Evolutionary conservation across 1,284 basidiomycete genomes (phyloP).

Genomic region (Ustilago cynodontis): DNA sequence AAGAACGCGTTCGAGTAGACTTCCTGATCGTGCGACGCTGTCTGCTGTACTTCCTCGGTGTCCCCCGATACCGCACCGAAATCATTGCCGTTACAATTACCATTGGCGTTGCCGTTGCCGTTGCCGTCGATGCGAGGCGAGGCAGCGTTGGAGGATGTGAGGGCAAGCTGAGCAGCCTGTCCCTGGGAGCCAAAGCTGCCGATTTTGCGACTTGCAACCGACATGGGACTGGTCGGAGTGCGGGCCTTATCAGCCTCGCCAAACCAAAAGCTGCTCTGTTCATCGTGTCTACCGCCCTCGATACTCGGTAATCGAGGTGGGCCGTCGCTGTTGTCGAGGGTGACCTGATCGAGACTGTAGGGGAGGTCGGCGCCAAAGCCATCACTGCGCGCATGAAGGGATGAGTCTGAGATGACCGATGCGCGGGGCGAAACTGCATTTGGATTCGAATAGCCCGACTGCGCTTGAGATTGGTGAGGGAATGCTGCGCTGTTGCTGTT

Average conservation of each 20-base stretch:
- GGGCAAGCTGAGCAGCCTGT: conserved; percentile 33
- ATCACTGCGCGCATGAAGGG: conserved; percentile 7
- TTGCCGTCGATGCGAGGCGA: conserved; percentile 34
- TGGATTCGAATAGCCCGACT: conserved; percentile 38
- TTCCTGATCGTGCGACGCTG: conserved; percentile 39
- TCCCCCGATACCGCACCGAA: conserved; percentile 2
- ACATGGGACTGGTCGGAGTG: conserved; percentile 39
- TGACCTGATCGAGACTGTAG: conserved; percentile 20
- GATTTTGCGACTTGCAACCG: conserved; percentile 29
- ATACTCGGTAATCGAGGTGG: conserved; percentile 55
- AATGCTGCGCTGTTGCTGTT: conserved; percentile 7
- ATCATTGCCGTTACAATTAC: conserved; percentile 4
- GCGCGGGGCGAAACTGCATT: conserved; percentile 42
- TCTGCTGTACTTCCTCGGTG: conserved; percentile 29
- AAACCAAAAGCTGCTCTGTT: conserved; percentile 46
- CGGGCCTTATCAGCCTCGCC: conserved; percentile 20
- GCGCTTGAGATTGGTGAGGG: conserved; percentile 3
- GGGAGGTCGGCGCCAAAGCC: conserved; percentile 17
- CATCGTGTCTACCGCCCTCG: conserved; percentile 39
- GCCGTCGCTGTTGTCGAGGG: conserved; percentile 23
- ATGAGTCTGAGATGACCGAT: conserved; percentile 29
- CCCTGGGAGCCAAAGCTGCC: conserved; percentile 47
- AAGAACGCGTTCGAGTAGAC: conserved; percentile 51
- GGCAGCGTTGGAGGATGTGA: conserved; percentile 25
- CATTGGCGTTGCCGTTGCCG: conserved; percentile 3